These are phyloP conservation scores for Abelmoschus esculentus DNA, from an alignment of 345 rosid genomes.

Conservation along the genomic window DNA sequence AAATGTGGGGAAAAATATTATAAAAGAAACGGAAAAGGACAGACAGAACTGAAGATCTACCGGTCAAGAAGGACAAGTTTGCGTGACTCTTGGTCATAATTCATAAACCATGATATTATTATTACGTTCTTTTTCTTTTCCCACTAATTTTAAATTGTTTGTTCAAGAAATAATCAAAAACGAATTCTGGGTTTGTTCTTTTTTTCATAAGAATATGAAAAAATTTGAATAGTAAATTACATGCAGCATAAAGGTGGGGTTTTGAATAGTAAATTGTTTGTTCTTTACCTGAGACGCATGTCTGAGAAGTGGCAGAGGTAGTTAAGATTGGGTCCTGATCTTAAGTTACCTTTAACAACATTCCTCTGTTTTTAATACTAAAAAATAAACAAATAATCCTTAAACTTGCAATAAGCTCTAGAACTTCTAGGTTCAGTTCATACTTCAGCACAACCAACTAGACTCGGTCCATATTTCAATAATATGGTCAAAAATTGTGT, in stretches of 20 bases:
- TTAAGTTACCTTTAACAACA: not conserved
- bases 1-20: not conserved
- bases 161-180: not conserved
- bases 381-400: not conserved
- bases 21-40: not conserved
- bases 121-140: not conserved
- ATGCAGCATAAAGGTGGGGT: not conserved
- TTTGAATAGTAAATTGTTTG: too few species aligned
- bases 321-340: not conserved
- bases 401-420: not conserved
- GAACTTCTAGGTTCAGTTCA: not conserved
- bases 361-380: not conserved
- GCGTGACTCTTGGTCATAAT: not conserved
- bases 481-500: not conserved
- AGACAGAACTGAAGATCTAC: not conserved
- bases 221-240: not conserved
- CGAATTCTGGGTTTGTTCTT: not conserved
- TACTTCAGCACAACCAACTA: too few species aligned
- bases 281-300: not conserved
- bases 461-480: not conserved
- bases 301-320: not conserved
- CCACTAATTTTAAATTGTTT: too few species aligned
- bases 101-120: not conserved
- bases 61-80: not conserved
- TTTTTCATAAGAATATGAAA: not conserved